A percentile compares a stretch with the other conserved stretches of the same genome.
These are phyloP conservation scores for Verticillium dahliae DNA, from an alignment of 2,329 filamentous ascomycete genomes.

Conservation along the genomic window DNA sequence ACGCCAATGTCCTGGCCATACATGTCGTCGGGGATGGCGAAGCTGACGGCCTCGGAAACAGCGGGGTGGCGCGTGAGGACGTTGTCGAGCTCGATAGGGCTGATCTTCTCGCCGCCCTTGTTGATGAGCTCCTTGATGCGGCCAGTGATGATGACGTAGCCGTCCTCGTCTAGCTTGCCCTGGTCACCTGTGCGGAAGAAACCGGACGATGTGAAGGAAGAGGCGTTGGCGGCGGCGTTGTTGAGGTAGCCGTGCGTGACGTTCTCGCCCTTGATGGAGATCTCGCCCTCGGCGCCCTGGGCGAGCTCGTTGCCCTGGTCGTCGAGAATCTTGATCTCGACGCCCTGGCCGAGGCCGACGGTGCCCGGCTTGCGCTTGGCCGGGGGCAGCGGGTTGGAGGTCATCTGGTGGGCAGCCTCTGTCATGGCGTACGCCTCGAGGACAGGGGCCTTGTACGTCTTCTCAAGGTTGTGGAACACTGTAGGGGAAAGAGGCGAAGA, in stretches of 20 bases:
- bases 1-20: conserved; percentile 79
- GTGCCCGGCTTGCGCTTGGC: conserved; percentile 72
- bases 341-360: conserved; percentile 77
- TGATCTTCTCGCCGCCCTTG: conserved; percentile 86
- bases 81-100: conserved; percentile 82
- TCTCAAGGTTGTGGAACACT: conserved; percentile 72
- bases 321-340: conserved; percentile 74
- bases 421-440: conserved; percentile 92
- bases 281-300: conserved; percentile 69
- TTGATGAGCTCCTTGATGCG: conserved; percentile 91
- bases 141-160: conserved; percentile 82
- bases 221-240: conserved; percentile 68
- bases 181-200: conserved; percentile 89
- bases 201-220: conserved; percentile 65
- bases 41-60: conserved; percentile 74
- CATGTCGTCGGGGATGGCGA: conserved; percentile 74
- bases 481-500: conserved; percentile 79
- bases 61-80: conserved; percentile 66
- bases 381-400: conserved; percentile 65
- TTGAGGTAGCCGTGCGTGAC: conserved; percentile 83
- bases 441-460: conserved; percentile 69
- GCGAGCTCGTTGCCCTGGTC: conserved; percentile 60
- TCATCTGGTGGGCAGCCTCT: conserved; percentile 82
- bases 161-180: conserved; percentile 71
- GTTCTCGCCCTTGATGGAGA: conserved; percentile 76